These are phyloP conservation scores for Lophium mytilinum DNA, from an alignment of 495 filamentous ascomycete genomes.

Conservation along the genomic window DNA sequence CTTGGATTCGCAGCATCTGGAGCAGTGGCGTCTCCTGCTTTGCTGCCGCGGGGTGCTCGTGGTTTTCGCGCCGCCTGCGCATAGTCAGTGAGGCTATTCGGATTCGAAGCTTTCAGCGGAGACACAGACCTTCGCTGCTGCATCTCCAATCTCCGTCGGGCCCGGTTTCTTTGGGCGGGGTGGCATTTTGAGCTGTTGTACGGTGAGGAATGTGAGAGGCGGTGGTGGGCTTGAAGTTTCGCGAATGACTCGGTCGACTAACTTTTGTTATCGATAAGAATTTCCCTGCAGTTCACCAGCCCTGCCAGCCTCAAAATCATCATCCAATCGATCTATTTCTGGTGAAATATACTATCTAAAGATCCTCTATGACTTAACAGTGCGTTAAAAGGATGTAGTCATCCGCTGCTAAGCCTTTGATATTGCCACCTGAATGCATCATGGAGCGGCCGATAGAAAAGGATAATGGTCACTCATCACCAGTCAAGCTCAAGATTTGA, in stretches of 20 bases:
- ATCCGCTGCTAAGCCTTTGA: too few species aligned
- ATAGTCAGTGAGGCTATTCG: constrained; percentile 1
- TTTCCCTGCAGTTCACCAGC: too few species aligned
- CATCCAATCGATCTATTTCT: too few species aligned
- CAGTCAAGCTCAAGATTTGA: too few species aligned
- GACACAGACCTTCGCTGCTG: constrained; percentile 5
- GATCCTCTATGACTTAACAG: too few species aligned
- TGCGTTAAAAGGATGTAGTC: too few species aligned
- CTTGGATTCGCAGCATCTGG: not conserved
- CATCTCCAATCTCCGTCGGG: constrained; percentile 14
- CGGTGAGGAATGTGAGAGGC: not conserved
- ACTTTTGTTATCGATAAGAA: too few species aligned
- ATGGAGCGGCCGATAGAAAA: too few species aligned
- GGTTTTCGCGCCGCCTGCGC: constrained; percentile 4
- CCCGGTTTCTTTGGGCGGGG: constrained; percentile 20
- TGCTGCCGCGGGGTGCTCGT: not conserved
- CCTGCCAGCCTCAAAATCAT: too few species aligned
- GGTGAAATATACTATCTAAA: too few species aligned
- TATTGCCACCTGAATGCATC: too few species aligned
- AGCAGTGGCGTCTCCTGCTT: not conserved
- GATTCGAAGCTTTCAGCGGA: not conserved
- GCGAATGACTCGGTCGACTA: not conserved
- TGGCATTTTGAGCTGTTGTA: constrained; percentile 10
- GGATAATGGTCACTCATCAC: too few species aligned
- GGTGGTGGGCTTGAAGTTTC: not conserved